phyloP scores from a whole-genome alignment of 495 filamentous ascomycete species.

The Xylaria curta region DNA sequence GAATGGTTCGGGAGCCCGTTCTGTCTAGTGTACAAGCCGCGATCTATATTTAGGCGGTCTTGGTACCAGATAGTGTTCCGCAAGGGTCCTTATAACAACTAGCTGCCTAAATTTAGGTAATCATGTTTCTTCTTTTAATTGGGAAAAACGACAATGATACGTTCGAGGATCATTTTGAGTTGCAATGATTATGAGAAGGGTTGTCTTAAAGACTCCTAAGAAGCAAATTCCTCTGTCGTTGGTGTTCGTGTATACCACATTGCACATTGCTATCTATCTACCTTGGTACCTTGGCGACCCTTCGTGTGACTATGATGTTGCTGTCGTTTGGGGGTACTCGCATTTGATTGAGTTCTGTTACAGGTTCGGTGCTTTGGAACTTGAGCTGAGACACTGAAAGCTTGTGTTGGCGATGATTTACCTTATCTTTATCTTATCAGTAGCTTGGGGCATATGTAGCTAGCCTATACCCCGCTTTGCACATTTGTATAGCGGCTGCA shows the following conservation, averaged over 20 bases:
- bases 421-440: background rate
- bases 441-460: too few relatives aligned
- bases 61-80: background rate
- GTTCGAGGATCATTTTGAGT: background rate
- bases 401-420: background rate
- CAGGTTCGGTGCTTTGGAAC: background rate
- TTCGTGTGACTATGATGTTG: background rate
- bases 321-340: background rate
- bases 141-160: background rate
- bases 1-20: background rate
- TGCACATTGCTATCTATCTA: background rate
- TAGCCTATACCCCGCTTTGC: constrained; percentile 4
- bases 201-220: background rate
- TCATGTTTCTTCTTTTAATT: background rate
- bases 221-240: background rate
- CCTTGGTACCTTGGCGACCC: background rate
- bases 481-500: constrained; percentile 30
- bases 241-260: background rate
- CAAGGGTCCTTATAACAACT: background rate
- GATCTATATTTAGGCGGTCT: constrained; percentile 17
- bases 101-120: background rate
- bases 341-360: background rate
- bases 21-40: too few relatives aligned
- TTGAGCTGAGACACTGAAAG: background rate
- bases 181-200: background rate